A percentile compares a stretch with the other conserved stretches of the same genome.
Conservation (phyloP, 139 green algal genomes). For the Monoraphidium neglectum region DNA sequence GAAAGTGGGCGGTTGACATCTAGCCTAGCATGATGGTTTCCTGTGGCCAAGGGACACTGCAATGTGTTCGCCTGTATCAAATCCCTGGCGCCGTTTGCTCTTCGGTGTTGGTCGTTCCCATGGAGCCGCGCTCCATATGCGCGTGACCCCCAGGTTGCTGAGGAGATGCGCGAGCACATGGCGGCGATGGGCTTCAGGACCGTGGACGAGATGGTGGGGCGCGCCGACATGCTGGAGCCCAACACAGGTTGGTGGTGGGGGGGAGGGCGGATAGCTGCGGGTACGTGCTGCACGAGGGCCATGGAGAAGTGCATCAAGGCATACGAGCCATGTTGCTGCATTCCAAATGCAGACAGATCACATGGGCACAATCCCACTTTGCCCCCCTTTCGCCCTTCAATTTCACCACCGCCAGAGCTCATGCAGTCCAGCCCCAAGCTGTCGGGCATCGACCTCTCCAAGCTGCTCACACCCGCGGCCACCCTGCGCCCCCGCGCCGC, state of each 20-base stretch:
- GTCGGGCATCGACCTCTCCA: constrained; percentile 77
- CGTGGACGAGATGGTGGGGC: constrained; percentile 91
- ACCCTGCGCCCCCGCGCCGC: constrained; percentile 80
- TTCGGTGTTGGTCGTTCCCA: too few species aligned
- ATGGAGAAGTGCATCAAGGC: too few species aligned
- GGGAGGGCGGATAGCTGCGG: too few species aligned
- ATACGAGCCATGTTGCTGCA: too few species aligned
- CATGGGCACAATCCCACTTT: background rate
- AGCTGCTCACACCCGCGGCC: constrained; percentile 83
- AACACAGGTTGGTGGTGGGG: background rate
- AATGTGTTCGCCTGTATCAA: too few species aligned
- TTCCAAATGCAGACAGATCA: background rate
- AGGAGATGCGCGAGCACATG: constrained; percentile 92
- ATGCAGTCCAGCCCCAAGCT: constrained; percentile 76
- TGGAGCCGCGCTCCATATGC: too few species aligned
- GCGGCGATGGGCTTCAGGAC: constrained; percentile 71
- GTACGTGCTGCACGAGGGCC: too few species aligned
- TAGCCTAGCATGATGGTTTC: too few species aligned
- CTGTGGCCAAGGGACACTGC: too few species aligned
- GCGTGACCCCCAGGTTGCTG: constrained; percentile 57
- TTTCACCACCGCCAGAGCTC: constrained; percentile 37
- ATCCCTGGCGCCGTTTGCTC: too few species aligned
- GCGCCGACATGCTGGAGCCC: constrained; percentile 79
- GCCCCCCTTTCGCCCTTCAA: background rate
- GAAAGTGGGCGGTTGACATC: too few species aligned